Percentiles rank a stretch among this genome's conserved stretches.
Conservation (phyloP, 768 basidiomycete genomes). For the Kwoniella mangroviensis region DNA sequence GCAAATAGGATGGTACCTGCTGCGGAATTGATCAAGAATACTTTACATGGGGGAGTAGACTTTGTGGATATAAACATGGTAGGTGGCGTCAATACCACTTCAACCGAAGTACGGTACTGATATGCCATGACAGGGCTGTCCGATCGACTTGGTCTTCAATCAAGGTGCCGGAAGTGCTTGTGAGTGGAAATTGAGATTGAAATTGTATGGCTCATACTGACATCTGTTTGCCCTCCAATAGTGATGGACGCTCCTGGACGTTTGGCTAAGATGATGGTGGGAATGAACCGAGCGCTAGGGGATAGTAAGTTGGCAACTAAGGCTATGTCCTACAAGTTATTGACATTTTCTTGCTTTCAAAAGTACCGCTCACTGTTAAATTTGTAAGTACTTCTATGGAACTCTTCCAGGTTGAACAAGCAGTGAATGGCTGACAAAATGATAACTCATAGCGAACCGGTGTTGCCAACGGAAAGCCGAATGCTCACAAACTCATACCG, state of each 20-base stretch:
- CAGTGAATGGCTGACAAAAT: constrained; percentile 67
- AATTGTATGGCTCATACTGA: too few relatives aligned
- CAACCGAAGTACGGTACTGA: neutral
- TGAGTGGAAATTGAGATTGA: constrained; percentile 60
- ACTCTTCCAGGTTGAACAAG: neutral
- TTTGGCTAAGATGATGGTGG: constrained; percentile 81
- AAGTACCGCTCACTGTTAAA: constrained; percentile 68
- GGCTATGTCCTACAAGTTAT: neutral
- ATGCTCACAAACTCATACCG: constrained; percentile 87
- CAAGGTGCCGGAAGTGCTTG: constrained; percentile 86
- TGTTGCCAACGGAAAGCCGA: constrained; percentile 81
- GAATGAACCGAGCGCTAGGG: constrained; percentile 89
- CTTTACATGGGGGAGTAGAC: constrained; percentile 71
- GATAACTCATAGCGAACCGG: constrained; percentile 68
- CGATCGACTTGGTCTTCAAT: constrained; percentile 94
- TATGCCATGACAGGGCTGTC: constrained; percentile 72
- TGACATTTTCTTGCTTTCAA: neutral
- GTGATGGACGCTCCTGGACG: constrained; percentile 83
- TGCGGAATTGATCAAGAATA: constrained; percentile 77
- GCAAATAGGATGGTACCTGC: constrained; percentile 73
- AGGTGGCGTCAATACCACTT: neutral
- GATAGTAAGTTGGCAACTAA: constrained; percentile 61
- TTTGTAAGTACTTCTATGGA: constrained; percentile 41
- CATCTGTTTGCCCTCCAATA: constrained; percentile 47
- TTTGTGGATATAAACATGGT: constrained; percentile 84